Conservation (phyloP, 2,329 filamentous ascomycete genomes). For the Trichoderma koningiopsis region DNA sequence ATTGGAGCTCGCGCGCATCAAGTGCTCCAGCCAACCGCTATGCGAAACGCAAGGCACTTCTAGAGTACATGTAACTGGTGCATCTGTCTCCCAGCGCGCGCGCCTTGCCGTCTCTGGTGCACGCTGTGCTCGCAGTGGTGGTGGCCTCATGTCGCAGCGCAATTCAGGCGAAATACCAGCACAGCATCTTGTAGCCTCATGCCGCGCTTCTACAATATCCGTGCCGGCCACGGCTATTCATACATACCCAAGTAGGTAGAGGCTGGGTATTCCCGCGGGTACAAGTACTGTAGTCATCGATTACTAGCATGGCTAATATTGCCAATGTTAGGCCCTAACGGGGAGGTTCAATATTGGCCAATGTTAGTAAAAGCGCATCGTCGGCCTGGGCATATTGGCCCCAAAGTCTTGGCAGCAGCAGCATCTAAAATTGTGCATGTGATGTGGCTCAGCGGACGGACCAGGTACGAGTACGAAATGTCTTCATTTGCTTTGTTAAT, state of each 20-base stretch:
- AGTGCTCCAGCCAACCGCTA: neutral
- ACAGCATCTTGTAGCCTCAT: neutral
- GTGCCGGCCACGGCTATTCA: neutral
- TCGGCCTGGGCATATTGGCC: neutral
- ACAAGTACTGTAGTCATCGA: neutral
- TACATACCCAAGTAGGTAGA: neutral
- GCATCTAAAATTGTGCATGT: neutral
- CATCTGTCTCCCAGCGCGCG: neutral
- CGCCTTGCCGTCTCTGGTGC: neutral
- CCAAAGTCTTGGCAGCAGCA: constrained; percentile 1
- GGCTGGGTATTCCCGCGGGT: neutral
- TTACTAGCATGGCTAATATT: neutral
- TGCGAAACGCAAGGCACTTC: neutral
- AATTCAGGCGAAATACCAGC: neutral
- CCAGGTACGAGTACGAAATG: neutral
- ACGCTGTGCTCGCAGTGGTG: neutral
- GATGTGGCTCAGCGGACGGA: neutral
- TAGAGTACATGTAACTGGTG: neutral
- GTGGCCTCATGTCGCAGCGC: neutral
- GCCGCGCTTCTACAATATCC: neutral
- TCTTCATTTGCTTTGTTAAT: neutral
- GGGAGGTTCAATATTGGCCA: neutral
- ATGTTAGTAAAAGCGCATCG: neutral
- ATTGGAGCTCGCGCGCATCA: neutral
- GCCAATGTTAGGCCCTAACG: neutral